Base-by-base conservation (phyloP, 2,329 filamentous ascomycete species). In the Elsinoe australis region DNA sequence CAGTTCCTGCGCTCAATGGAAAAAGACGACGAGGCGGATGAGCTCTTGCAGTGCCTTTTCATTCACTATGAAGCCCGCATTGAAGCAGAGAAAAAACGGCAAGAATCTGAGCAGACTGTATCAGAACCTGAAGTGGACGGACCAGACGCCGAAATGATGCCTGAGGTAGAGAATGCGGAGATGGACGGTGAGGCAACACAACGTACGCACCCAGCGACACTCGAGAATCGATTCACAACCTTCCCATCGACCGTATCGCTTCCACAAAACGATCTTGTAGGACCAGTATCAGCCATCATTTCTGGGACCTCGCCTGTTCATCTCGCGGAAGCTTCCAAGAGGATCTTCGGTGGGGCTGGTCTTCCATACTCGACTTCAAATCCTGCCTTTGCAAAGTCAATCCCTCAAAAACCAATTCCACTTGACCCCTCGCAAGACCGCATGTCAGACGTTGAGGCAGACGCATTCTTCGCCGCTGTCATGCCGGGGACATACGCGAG, bases 351-450 rank as follows among this genome's bases (percentile, higher is more conserved):
- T 34, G 90, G 90, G 0, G 67, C 67, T 3, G 79, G 81, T 0
- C 70, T 96, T 12, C 89, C 89, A 2, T 74, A 83, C 59, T 94
- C 87, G 1, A 80, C 85, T 1, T 76, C 81, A 1, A 89, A 85
- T 2, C 82, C 85, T 0, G 67, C 72, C 2, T 63, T 56, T 12
- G 75, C 67, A 58, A 77, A 68, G 58, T 75, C 68, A 24, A 68
- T 76, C 24, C 73, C 75, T 12, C 84, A 87, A 68, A 78, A 76
- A 52, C 72, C 78, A 0, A 78, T 89, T 21, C 72, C 76, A 1
- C 65, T 89, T 35, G 73, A 80, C 48, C 78, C 83, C 0, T 73
- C 74, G 14, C 76, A 85, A 53, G 69, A 73, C 51, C 74, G 74
- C 33, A 87, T 90, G 83, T 75, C 74, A 2, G 77, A 85, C 48